Percentiles rank a stretch among this genome's conserved stretches.
Evolutionary conservation across 164 flowering plant species (phyloP).

Genomic region (Litsea cubeba): DNA sequence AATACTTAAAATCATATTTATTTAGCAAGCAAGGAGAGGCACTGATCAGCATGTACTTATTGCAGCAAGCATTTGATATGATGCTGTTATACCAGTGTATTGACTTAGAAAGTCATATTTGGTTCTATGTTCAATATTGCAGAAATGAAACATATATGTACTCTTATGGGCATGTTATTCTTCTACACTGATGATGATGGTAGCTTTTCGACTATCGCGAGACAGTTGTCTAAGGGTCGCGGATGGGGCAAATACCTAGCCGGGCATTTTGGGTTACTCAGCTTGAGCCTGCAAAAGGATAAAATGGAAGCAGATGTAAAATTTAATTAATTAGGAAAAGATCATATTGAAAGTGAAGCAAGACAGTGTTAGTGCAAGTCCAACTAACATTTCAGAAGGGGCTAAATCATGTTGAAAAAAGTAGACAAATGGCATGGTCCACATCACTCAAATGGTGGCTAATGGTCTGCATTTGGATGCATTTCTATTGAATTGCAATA

Average conservation of each 20-base stretch:
- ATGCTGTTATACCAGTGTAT: background rate
- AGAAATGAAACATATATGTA: background rate
- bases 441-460: background rate
- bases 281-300: constrained; percentile 48
- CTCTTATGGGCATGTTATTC: background rate
- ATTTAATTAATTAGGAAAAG: background rate
- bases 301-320: background rate
- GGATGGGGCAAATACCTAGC: constrained; percentile 60
- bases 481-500: too few relatives aligned
- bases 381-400: background rate
- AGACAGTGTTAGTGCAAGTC: too few relatives aligned
- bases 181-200: background rate
- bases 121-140: background rate
- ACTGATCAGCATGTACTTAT: too few relatives aligned
- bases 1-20: too few relatives aligned
- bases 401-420: too few relatives aligned
- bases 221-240: constrained; percentile 72
- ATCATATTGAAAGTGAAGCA: too few relatives aligned
- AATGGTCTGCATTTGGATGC: background rate
- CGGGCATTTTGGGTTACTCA: constrained; percentile 37
- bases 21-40: too few relatives aligned
- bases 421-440: background rate
- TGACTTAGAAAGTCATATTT: background rate
- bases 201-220: constrained; percentile 39
- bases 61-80: too few relatives aligned